A percentile compares a stretch with the other conserved stretches of the same genome.
These are phyloP conservation scores for Sugiyamaella qingdaonensis DNA, from an alignment of 805 yeast genomes.

Conservation along the genomic window DNA sequence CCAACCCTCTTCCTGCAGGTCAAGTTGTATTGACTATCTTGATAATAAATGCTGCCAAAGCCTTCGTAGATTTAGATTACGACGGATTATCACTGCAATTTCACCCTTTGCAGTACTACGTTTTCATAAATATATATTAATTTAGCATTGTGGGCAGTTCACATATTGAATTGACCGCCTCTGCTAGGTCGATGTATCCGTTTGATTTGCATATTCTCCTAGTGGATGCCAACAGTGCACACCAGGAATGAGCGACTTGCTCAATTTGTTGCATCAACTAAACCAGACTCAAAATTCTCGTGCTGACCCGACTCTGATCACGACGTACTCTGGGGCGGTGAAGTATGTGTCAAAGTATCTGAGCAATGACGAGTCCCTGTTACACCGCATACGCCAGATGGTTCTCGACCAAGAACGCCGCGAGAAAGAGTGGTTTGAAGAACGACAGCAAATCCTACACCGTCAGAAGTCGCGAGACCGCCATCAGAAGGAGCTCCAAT, in stretches of 20 bases:
- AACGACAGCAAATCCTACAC: slow-evolving; percentile 10
- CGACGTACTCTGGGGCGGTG: slow-evolving; percentile 19
- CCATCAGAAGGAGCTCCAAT: slow-evolving; percentile 12
- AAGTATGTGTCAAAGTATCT: slow-evolving; percentile 19
- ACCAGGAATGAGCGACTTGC: not conserved
- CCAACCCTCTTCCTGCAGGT: not conserved
- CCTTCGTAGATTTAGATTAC: too few relatives aligned
- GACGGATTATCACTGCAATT: too few relatives aligned
- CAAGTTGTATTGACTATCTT: not conserved
- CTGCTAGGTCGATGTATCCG: too few relatives aligned
- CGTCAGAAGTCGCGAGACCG: slow-evolving; percentile 9
- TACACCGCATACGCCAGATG: slow-evolving; percentile 14
- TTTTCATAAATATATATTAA: too few relatives aligned
- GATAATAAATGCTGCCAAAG: too few relatives aligned
- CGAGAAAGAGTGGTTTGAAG: slow-evolving; percentile 19
- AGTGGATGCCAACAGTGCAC: too few relatives aligned
- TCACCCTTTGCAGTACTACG: too few relatives aligned
- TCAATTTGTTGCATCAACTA: slow-evolving; percentile 4
- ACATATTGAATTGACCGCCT: too few relatives aligned
- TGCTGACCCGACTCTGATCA: slow-evolving; percentile 16
- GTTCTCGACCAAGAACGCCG: slow-evolving; percentile 18
- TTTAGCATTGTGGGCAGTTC: too few relatives aligned
- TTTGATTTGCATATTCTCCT: too few relatives aligned
- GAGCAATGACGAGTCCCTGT: slow-evolving; percentile 11
- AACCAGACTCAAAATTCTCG: not conserved